Conservation (phyloP, 192 early-diverging fungal species). For the Coemansia umbellata region DNA sequence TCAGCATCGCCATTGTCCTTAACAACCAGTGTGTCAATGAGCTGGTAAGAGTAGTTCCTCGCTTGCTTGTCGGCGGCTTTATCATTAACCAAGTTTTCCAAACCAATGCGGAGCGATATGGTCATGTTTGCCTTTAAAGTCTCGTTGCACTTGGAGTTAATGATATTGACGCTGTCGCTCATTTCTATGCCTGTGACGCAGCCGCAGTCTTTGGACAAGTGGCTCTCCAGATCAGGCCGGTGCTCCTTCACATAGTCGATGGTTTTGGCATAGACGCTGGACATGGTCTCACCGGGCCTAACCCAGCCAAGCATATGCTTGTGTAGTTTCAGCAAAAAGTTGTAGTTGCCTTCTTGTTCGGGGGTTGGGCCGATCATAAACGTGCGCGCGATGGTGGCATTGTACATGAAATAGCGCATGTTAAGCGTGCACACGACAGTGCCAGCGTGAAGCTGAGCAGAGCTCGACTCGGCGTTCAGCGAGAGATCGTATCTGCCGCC, state of each 20-base stretch:
- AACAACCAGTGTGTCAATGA: conserved; percentile 82
- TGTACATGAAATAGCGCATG: conserved; percentile 92
- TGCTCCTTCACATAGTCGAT: conserved; percentile 66
- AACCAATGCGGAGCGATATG: conserved; percentile 77
- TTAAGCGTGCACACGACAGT: conserved; percentile 92
- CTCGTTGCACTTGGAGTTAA: conserved; percentile 67
- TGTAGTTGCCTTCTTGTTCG: conserved; percentile 89
- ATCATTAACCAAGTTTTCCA: conserved; percentile 78
- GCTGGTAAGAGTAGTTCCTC: conserved; percentile 77
- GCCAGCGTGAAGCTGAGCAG: conserved; percentile 74
- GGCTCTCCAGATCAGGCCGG: conserved; percentile 78
- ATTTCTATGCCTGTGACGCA: conserved; percentile 93
- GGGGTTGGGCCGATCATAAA: conserved; percentile 87
- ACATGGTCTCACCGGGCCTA: conserved; percentile 69
- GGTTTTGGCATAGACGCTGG: conserved; percentile 72
- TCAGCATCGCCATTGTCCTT: conserved; percentile 17
- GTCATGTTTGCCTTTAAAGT: conserved; percentile 79
- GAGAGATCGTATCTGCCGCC: conserved; percentile 90
- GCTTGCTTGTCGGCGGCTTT: conserved; percentile 65
- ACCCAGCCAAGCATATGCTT: conserved; percentile 66
- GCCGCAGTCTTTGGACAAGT: conserved; percentile 86
- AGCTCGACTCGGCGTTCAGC: conserved; percentile 71
- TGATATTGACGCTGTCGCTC: conserved; percentile 74
- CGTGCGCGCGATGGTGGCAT: conserved; percentile 90
- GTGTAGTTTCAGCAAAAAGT: conserved; percentile 84